Evolutionary conservation across 2,329 filamentous ascomycete species (phyloP).

Genomic region (Basipetospora chlamydospora): DNA sequence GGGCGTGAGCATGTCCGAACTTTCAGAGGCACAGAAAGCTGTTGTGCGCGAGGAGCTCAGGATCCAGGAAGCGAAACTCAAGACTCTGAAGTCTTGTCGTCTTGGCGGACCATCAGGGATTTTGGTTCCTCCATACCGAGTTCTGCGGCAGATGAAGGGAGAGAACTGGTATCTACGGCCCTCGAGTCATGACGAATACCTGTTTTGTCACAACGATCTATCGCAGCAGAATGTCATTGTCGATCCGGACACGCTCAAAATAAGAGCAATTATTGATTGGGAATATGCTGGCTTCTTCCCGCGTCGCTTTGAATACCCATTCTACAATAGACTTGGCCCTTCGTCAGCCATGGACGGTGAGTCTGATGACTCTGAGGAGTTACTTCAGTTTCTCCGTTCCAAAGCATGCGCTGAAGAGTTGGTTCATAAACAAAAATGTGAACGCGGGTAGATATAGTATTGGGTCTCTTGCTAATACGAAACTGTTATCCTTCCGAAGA

Average conservation of each 20-base stretch:
- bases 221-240: slow-evolving; percentile 13
- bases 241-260: slow-evolving; percentile 15
- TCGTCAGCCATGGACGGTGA: slow-evolving; percentile 2
- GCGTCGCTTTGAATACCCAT: slow-evolving; percentile 12
- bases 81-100: slow-evolving; percentile 13
- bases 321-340: slow-evolving; percentile 11
- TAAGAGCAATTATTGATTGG: slow-evolving; percentile 22
- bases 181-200: slow-evolving; percentile 9
- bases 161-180: slow-evolving; percentile 12
- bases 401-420: too few species aligned
- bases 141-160: slow-evolving; percentile 11
- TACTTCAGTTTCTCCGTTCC: too few species aligned
- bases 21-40: slow-evolving; percentile 13
- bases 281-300: slow-evolving; percentile 23
- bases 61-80: slow-evolving; percentile 14
- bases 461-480: too few species aligned
- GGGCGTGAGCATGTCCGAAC: slow-evolving; percentile 15
- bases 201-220: slow-evolving; percentile 14
- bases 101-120: slow-evolving; percentile 17
- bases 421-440: too few species aligned
- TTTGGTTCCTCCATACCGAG: slow-evolving; percentile 16
- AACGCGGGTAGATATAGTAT: too few species aligned
- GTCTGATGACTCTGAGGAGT: background rate
- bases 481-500: too few species aligned
- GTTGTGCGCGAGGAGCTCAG: slow-evolving; percentile 12